Evolutionary conservation across 176 grass and related monocot genomes (phyloP).

Genomic region (Bolboschoenus planiculmis): DNA sequence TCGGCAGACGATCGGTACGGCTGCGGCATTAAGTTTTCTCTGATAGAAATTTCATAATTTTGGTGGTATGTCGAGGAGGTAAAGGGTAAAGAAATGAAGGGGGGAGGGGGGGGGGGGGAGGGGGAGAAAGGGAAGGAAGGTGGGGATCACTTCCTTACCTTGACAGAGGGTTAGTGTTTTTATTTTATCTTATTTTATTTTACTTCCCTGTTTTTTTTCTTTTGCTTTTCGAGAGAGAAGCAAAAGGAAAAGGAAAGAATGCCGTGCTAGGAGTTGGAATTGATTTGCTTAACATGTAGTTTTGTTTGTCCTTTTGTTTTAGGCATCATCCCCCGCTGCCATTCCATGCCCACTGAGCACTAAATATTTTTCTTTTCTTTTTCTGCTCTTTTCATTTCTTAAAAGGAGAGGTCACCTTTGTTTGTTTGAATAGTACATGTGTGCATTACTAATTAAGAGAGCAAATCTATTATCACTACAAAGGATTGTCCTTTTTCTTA

Average conservation of each 20-base stretch:
- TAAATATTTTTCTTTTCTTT: conserved; percentile 2
- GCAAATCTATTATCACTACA: neutral
- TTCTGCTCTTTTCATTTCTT: conserved; percentile 7
- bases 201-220: conserved; percentile 6
- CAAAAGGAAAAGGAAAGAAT: conserved; percentile 16
- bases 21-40: neutral
- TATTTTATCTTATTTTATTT: neutral
- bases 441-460: neutral
- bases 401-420: conserved; percentile 8
- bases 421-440: conserved; percentile 13
- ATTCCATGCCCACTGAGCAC: neutral
- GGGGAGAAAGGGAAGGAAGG: neutral
- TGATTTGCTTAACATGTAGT: conserved; percentile 9
- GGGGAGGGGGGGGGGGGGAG: neutral
- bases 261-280: conserved; percentile 1
- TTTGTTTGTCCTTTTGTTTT: conserved; percentile 10
- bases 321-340: neutral
- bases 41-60: neutral
- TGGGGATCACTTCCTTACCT: conserved; percentile 28
- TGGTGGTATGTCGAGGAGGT: neutral
- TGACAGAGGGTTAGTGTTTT: conserved; percentile 20
- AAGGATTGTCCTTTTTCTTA: neutral
- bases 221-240: conserved; percentile 12
- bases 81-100: conserved; percentile 7
- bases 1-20: neutral